Percentiles rank a stretch among this genome's conserved stretches.
phyloP scores from a whole-genome alignment of 441 rosid species.

The Dalechampia spathulata region DNA sequence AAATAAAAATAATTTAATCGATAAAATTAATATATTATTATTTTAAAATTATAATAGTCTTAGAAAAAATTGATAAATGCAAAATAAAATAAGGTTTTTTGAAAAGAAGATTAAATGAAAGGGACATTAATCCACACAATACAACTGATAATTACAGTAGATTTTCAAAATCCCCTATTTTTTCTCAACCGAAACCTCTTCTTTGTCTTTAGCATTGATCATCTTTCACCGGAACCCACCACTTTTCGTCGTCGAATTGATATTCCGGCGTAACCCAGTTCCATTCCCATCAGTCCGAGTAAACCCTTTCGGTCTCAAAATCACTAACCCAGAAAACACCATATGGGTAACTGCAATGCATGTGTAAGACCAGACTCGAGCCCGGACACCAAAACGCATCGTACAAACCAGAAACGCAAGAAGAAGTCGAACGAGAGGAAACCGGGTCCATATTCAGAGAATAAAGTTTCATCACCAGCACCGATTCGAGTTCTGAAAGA shows the following conservation, averaged over 20 bases:
- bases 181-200: conserved; percentile 41
- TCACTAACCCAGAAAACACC: neutral
- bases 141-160: neutral
- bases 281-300: neutral
- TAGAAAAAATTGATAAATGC: no score
- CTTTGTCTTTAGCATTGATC: neutral
- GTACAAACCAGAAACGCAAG: conserved; percentile 22
- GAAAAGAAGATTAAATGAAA: no score
- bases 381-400: conserved; percentile 26
- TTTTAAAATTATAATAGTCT: no score
- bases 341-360: conserved; percentile 89
- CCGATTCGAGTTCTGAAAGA: conserved; percentile 71
- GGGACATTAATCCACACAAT: no score
- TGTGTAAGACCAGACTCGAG: conserved; percentile 49
- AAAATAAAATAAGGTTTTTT: no score
- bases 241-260: neutral
- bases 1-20: no score
- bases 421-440: conserved; percentile 36
- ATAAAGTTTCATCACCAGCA: conserved; percentile 36
- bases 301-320: neutral
- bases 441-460: conserved; percentile 51
- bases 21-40: no score
- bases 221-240: neutral
- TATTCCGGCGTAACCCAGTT: neutral
- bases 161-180: conserved; percentile 37